Conservation (phyloP, 148 eudicot genomes). For the Spergularia bocconei region DNA sequence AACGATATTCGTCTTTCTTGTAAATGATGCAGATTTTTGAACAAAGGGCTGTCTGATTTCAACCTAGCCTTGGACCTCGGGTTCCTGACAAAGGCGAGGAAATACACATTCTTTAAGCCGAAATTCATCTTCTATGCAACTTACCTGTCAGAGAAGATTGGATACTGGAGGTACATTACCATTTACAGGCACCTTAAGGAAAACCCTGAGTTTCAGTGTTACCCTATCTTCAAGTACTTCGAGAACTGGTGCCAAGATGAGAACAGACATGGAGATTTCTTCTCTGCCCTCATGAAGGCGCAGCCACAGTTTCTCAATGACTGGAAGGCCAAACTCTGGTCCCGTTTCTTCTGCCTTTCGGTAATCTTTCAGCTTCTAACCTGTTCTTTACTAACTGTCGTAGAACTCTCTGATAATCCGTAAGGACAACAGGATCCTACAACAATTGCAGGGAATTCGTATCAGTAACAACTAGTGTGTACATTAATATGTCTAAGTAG, state of each 20-base stretch:
- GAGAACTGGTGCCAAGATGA: slow-evolving; percentile 99
- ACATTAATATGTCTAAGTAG: not conserved
- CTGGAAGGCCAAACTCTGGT: slow-evolving; percentile 98
- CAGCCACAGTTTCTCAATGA: slow-evolving; percentile 99
- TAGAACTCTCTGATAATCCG: not conserved
- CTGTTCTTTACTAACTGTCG: not conserved
- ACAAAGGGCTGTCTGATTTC: slow-evolving; percentile 95
- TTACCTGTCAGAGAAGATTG: slow-evolving; percentile 91
- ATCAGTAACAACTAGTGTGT: too few species aligned
- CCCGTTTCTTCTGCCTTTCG: slow-evolving; percentile 98
- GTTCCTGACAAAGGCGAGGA: slow-evolving; percentile 92
- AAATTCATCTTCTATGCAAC: slow-evolving; percentile 98
- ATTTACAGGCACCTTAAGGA: slow-evolving; percentile 92
- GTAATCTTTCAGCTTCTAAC: slow-evolving; percentile 32
- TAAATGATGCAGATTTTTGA: slow-evolving; percentile 72
- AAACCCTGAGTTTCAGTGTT: slow-evolving; percentile 84
- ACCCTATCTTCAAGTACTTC: slow-evolving; percentile 94
- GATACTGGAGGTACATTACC: slow-evolving; percentile 99
- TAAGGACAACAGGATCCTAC: too few species aligned
- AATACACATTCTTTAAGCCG: slow-evolving; percentile 97
- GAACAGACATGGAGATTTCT: slow-evolving; percentile 97
- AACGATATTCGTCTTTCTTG: not conserved
- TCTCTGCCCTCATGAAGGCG: slow-evolving; percentile 95
- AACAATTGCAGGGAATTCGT: too few species aligned
- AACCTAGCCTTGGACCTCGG: slow-evolving; percentile 93